These are phyloP conservation scores for Penicillium sp. DNA, from an alignment of 2,329 filamentous ascomycete genomes.

Conservation along the genomic window DNA sequence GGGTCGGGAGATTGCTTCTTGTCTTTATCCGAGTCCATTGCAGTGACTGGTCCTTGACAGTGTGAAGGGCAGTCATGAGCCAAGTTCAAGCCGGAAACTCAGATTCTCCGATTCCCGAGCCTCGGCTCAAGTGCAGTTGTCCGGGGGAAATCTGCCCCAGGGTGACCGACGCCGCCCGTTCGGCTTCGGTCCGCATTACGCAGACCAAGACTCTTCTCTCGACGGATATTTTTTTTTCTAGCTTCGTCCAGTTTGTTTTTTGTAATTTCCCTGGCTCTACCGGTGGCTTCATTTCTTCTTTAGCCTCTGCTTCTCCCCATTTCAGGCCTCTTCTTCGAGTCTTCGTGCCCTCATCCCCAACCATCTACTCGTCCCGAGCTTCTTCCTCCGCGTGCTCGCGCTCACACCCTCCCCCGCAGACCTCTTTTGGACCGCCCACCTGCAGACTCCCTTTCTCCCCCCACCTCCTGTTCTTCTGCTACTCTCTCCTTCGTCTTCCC, in stretches of 20 bases:
- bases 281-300: too few relatives aligned
- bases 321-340: too few relatives aligned
- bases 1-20: too few relatives aligned
- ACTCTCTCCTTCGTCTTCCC: conserved; percentile 2
- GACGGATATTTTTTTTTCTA: too few relatives aligned
- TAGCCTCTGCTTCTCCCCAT: too few relatives aligned
- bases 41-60: too few relatives aligned
- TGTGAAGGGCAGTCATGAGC: too few relatives aligned
- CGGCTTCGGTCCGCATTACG: conserved; percentile 17
- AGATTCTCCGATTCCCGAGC: conserved; percentile 20
- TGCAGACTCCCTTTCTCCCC: conserved; percentile 1
- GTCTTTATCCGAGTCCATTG: too few relatives aligned
- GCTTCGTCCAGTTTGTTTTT: background rate
- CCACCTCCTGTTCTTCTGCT: conserved; percentile 3
- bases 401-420: too few relatives aligned
- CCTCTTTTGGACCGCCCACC: too few relatives aligned
- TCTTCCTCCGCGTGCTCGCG: background rate
- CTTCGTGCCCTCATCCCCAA: too few relatives aligned
- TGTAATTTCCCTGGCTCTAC: background rate
- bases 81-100: background rate
- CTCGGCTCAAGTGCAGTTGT: conserved; percentile 14
- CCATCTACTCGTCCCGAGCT: too few relatives aligned
- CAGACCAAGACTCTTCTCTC: background rate
- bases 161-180: conserved; percentile 3
- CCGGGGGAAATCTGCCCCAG: conserved; percentile 11